Base-by-base conservation (phyloP, 768 basidiomycete genomes). In the Pluteus cervinus region DNA sequence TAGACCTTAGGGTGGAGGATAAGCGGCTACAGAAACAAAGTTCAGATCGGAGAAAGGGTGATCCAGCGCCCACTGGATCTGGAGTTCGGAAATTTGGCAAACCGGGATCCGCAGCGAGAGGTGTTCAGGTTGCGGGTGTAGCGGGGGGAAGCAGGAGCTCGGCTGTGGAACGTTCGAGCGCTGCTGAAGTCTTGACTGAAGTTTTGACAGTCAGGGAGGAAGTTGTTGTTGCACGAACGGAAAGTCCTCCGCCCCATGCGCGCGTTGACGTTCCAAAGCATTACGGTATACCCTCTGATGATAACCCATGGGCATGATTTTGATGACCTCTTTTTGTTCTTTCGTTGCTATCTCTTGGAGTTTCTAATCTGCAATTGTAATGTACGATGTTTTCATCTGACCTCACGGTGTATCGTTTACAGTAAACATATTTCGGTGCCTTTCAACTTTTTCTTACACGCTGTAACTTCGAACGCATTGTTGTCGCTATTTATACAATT, bases 1-100 rank as follows among this genome's bases (percentile, higher is more conserved):
- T 97, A 2, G 94, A 99, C 51, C 67, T 99, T 12, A 73, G 97
- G 4, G 78, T 93, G 0, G 85, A 86, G 50, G 84, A 82, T 50
- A 43, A 54, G 6, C 53, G 64, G 21, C 68, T 75, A 43, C 68
- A 71, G 39, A 74, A 73, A 20, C 62, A 67, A 48, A 56, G 60
- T 18, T 63, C 69, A 29, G 79, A 81, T 44, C 62, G 80, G 25
- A 56, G 73, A 37, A 75, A 73, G 41, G 83, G 80, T 16, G 81
- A 83, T 45, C 79, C 81, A n/a, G 60, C 67, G 16, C 48, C 56
- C 5, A 59, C 60, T 22, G 58, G 49, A 21, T 57, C 68, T 4
- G 71, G 60, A 14, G 50, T 75, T 46, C 63, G 65, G 41, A 76
- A 68, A 49, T 71, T 80, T 24, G 79, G 76, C 49, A 63, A 70